These are phyloP conservation scores for Boechera retrofracta DNA, from an alignment of 345 rosid genomes.

Conservation along the genomic window DNA sequence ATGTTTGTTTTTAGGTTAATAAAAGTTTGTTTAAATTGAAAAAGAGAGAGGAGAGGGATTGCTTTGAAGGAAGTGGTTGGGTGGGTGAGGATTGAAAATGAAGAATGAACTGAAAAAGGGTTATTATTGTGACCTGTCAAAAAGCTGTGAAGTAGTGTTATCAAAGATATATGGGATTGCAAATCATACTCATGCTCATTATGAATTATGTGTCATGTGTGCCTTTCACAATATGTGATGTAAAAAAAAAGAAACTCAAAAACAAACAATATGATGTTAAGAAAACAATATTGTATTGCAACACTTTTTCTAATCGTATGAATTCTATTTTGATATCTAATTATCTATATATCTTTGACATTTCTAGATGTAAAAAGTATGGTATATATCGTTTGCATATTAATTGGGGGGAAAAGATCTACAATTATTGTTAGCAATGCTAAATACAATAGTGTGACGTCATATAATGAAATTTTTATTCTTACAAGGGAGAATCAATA, in stretches of 20 bases:
- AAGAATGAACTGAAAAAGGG: slow-evolving; percentile 32
- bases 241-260: not conserved
- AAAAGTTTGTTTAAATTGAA: slow-evolving; percentile 24
- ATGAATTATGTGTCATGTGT: slow-evolving; percentile 35
- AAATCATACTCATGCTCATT: slow-evolving; percentile 36
- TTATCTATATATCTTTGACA: not conserved
- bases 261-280: not conserved
- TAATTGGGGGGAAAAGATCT: not conserved
- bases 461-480: not conserved
- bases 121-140: slow-evolving; percentile 20
- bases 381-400: not conserved
- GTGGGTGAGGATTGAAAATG: slow-evolving; percentile 43
- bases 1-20: slow-evolving; percentile 22
- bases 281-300: not conserved
- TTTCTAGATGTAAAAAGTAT: not conserved
- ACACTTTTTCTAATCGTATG: not conserved
- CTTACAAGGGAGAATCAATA: not conserved
- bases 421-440: not conserved
- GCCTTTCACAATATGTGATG: slow-evolving; percentile 4
- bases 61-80: slow-evolving; percentile 45
- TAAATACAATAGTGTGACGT: not conserved
- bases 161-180: slow-evolving; percentile 37
- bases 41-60: slow-evolving; percentile 22
- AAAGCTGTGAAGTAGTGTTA: slow-evolving; percentile 44
- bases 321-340: not conserved